phyloP scores from a whole-genome alignment of 371 early-diverging fungal species.

The Nosema muscidifuracis region DNA sequence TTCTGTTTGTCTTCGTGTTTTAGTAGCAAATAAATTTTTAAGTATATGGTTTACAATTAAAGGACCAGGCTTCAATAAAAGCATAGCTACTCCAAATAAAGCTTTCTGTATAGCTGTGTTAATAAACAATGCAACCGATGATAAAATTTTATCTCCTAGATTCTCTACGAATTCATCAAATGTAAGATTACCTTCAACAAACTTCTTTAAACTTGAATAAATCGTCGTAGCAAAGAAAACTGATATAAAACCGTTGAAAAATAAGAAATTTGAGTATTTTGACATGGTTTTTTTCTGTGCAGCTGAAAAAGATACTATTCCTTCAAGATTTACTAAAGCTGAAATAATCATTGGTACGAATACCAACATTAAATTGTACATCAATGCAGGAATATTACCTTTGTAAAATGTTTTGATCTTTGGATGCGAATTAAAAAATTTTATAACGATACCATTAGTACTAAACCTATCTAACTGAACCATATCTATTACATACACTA shows the following conservation, averaged over 20 bases:
- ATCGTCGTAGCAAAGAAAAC: slow-evolving; percentile 56
- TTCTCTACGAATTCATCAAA: slow-evolving; percentile 18
- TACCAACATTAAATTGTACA: slow-evolving; percentile 55
- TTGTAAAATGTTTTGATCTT: slow-evolving; percentile 39
- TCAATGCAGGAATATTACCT: slow-evolving; percentile 59
- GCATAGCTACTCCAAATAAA: slow-evolving; percentile 50
- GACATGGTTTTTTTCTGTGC: slow-evolving; percentile 58
- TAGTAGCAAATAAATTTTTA: slow-evolving; percentile 32
- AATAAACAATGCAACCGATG: slow-evolving; percentile 59
- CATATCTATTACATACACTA: slow-evolving; percentile 24
- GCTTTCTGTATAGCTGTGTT: slow-evolving; percentile 61
- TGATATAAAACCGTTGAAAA: slow-evolving; percentile 63
- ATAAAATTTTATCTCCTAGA: slow-evolving; percentile 39
- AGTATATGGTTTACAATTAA: slow-evolving; percentile 47
- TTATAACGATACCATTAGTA: slow-evolving; percentile 22
- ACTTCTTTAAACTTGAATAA: slow-evolving; percentile 24
- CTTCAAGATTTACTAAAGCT: slow-evolving; percentile 52
- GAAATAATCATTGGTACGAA: slow-evolving; percentile 55
- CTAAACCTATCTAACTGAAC: not conserved
- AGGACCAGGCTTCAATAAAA: slow-evolving; percentile 57
- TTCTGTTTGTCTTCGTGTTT: slow-evolving; percentile 41
- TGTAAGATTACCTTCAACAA: slow-evolving; percentile 21
- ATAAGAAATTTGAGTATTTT: slow-evolving; percentile 58
- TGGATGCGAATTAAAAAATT: slow-evolving; percentile 30
- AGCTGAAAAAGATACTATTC: slow-evolving; percentile 49